A percentile compares a stretch with the other conserved stretches of the same genome.
Evolutionary conservation across 352 stramenopile genomes (phyloP).

Genomic region (Phytophthora aleatoria): DNA sequence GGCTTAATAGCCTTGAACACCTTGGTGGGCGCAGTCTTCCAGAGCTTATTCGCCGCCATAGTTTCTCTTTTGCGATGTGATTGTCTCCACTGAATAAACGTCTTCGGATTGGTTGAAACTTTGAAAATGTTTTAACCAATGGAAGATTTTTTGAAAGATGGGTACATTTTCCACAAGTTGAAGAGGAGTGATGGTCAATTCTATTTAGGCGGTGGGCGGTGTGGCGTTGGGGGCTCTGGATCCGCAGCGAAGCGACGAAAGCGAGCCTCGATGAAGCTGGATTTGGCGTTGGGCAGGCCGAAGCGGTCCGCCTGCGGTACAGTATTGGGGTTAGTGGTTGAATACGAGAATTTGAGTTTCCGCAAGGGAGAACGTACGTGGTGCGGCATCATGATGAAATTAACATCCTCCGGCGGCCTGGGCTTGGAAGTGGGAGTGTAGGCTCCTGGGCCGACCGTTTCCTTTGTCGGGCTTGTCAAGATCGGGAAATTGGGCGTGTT

Average conservation of each 20-base stretch:
- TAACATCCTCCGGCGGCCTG: conserved; percentile 48
- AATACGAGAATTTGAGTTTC: not conserved
- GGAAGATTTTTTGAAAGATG: not conserved
- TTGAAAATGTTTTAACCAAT: conserved; percentile 24
- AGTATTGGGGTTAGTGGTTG: not conserved
- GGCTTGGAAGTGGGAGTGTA: conserved; percentile 42
- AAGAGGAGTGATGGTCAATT: conserved; percentile 2
- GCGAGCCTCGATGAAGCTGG: conserved; percentile 65
- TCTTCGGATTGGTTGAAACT: conserved; percentile 17
- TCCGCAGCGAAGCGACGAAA: conserved; percentile 69
- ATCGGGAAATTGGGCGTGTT: conserved; percentile 75
- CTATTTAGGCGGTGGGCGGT: conserved; percentile 12
- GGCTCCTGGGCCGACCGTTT: conserved; percentile 54
- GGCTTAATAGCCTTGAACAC: conserved; percentile 85
- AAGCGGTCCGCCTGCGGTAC: conserved; percentile 57
- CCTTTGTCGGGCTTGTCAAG: conserved; percentile 52
- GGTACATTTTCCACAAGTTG: not conserved
- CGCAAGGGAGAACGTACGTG: conserved; percentile 37
- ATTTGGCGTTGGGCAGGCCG: conserved; percentile 46
- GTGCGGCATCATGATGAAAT: conserved; percentile 78
- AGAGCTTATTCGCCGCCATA: conserved; percentile 63
- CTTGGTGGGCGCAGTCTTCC: conserved; percentile 79
- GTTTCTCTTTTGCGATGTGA: conserved; percentile 3
- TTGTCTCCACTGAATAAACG: conserved; percentile 19
- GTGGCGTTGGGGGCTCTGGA: conserved; percentile 32